Percentiles rank a stretch among this genome's conserved stretches.
These are phyloP conservation scores for Fraxinus ornus DNA, from an alignment of 305 asterid genomes.

Conservation along the genomic window DNA sequence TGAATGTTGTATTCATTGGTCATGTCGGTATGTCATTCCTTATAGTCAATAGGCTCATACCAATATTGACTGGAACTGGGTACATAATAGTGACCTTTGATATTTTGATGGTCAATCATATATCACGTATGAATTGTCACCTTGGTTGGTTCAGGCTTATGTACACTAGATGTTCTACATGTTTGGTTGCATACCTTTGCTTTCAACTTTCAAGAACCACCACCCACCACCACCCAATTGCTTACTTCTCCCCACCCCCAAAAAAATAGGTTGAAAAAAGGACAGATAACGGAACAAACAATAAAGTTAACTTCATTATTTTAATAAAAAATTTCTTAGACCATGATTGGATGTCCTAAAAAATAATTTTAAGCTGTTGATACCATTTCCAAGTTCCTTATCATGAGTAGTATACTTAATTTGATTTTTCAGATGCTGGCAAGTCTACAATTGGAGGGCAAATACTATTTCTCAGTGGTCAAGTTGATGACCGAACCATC, in stretches of 20 bases:
- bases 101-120: not conserved
- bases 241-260: not conserved
- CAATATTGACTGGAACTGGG: not conserved
- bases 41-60: not conserved
- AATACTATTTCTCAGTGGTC: conserved; percentile 86
- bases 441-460: conserved; percentile 98
- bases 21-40: conserved; percentile 70
- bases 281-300: not conserved
- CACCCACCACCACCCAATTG: conserved; percentile 8
- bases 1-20: conserved; percentile 91
- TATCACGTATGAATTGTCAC: not conserved
- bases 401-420: conserved; percentile 14
- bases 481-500: conserved; percentile 96
- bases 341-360: not conserved
- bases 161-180: not conserved
- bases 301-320: not conserved
- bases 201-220: not conserved
- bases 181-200: not conserved
- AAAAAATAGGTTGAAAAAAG: not conserved
- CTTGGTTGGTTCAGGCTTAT: not conserved
- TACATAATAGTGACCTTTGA: not conserved
- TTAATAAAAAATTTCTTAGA: not conserved
- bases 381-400: conserved; percentile 21
- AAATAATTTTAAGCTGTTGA: not conserved
- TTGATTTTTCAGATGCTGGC: conserved; percentile 77